Base-by-base conservation (phyloP, 2,329 filamentous ascomycete species). In the Samsoniella hepiali region DNA sequence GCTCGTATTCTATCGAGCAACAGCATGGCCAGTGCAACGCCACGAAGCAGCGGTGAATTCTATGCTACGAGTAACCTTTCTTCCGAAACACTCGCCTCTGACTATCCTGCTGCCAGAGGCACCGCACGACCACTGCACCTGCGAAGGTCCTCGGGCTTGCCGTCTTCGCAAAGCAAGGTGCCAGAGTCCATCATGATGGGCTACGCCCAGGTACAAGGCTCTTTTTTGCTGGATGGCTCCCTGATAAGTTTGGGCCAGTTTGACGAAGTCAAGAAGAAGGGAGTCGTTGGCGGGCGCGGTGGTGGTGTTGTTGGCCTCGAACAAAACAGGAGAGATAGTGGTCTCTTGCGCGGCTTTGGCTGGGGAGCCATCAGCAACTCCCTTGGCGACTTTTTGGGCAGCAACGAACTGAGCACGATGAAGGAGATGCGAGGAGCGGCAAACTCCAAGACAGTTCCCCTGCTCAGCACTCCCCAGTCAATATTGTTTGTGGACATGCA, bases 151-250 rank as follows among this genome's bases (percentile, higher is more conserved):
- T 81, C 83, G 34, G 78, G 75, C 58, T 70, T 82, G 62, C 71
- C 74, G 65, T 75, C 74, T 64, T 76, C 78, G 66, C 77, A 78
- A 54, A 73, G 79, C 47, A 80, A 78, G 69, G 74, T 81, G 45
- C 87, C 91, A 0, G 93, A 98, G 73, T 88, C 89, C 1, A 78
- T 99, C 61, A 96, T 99, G 87, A 99, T 99, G 95, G 95, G 93
- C 0, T 99, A 96, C 76, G 94, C 91, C 3, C 95, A 99, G 70
- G 86, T 98, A 2, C 91, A 92, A 75, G 95, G 95, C 4, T 93
- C 91, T 0, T 99, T 99, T 69, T 92, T 88, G 0, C 78, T 99
- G 7, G 95, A 99, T 72, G 93, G 93, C 0, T 97, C 95, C 1
- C 79, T 99, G 29, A 88, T 99, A 65, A 94, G 96, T 70, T 88